Evolutionary conservation across 2,329 filamentous ascomycete species (phyloP).

Genomic region (Fusarium brachygibbosum): DNA sequence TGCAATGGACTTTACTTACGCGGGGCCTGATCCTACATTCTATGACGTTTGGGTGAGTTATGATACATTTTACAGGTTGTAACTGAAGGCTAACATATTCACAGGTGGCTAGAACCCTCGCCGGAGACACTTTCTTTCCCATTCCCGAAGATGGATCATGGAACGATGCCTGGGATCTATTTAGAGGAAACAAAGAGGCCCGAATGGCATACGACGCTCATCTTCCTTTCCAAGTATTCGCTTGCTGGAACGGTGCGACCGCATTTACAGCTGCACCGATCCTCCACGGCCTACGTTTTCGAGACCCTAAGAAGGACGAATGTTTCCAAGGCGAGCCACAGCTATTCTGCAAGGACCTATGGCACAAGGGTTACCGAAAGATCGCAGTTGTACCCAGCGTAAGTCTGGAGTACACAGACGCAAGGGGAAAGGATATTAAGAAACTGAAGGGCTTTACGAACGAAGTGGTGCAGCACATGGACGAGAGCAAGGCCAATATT

Average conservation of each 20-base stretch:
- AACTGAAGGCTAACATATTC: background rate
- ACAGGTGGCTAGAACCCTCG: slow-evolving; percentile 64
- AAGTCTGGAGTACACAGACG: slow-evolving; percentile 67
- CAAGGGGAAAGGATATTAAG: slow-evolving; percentile 62
- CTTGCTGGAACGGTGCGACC: slow-evolving; percentile 72
- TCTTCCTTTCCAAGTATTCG: slow-evolving; percentile 69
- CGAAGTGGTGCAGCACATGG: slow-evolving; percentile 51
- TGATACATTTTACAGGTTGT: accelerated
- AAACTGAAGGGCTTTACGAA: slow-evolving; percentile 64
- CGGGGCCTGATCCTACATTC: slow-evolving; percentile 62
- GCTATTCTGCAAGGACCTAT: slow-evolving; percentile 70
- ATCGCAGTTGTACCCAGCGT: slow-evolving; percentile 69
- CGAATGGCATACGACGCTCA: slow-evolving; percentile 52
- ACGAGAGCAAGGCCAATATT: slow-evolving; percentile 52
- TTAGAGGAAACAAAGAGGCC: slow-evolving; percentile 62
- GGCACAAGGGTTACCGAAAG: slow-evolving; percentile 62
- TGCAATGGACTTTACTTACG: slow-evolving; percentile 70
- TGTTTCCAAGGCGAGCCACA: slow-evolving; percentile 68
- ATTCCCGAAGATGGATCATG: slow-evolving; percentile 65
- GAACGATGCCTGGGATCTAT: slow-evolving; percentile 64
- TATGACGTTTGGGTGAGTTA: slow-evolving; percentile 64
- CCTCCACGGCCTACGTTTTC: slow-evolving; percentile 60
- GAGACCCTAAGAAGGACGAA: slow-evolving; percentile 57
- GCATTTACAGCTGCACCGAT: slow-evolving; percentile 66
- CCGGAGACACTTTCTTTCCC: slow-evolving; percentile 68